Conservation (phyloP, 1,139 yeast genomes). For the Lodderomyces pseudojiufengensis region DNA sequence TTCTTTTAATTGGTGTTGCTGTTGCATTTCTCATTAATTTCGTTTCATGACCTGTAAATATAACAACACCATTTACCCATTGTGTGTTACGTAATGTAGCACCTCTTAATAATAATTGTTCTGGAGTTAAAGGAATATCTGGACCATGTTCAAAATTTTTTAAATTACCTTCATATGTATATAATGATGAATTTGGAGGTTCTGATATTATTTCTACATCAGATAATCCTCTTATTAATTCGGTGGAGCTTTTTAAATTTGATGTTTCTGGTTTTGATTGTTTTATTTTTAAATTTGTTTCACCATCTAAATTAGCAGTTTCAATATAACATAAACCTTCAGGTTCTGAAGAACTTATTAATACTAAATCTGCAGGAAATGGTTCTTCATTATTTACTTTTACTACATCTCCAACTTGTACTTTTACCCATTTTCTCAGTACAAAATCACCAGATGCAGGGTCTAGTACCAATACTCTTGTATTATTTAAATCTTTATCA, state of each 20-base stretch:
- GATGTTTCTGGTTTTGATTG: constrained; percentile 83
- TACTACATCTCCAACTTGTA: constrained; percentile 88
- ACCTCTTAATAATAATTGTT: constrained; percentile 87
- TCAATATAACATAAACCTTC: constrained; percentile 97
- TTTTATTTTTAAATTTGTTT: constrained; percentile 91
- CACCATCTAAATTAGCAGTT: constrained; percentile 97
- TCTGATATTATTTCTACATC: constrained; percentile 62
- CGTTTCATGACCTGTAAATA: constrained; percentile 97
- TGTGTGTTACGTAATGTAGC: constrained; percentile 93
- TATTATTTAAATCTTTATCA: constrained; percentile 83
- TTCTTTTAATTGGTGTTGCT: constrained; percentile 94
- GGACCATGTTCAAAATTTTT: constrained; percentile 42
- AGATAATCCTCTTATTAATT: constrained; percentile 40
- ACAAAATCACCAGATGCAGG: constrained; percentile 58
- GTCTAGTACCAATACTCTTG: constrained; percentile 69
- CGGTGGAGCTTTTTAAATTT: constrained; percentile 63
- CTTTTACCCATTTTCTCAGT: constrained; percentile 77
- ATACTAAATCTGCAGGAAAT: constrained; percentile 87
- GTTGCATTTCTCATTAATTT: constrained; percentile 98
- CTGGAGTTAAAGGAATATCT: constrained; percentile 69
- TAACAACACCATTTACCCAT: constrained; percentile 91
- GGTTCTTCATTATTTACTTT: constrained; percentile 84
- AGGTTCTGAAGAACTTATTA: constrained; percentile 91
- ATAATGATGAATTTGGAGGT: constrained; percentile 90
- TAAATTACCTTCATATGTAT: constrained; percentile 90